These are phyloP conservation scores for Cyclostephanos tholiformis DNA, from an alignment of 108 stramenopile genomes.

Conservation along the genomic window DNA sequence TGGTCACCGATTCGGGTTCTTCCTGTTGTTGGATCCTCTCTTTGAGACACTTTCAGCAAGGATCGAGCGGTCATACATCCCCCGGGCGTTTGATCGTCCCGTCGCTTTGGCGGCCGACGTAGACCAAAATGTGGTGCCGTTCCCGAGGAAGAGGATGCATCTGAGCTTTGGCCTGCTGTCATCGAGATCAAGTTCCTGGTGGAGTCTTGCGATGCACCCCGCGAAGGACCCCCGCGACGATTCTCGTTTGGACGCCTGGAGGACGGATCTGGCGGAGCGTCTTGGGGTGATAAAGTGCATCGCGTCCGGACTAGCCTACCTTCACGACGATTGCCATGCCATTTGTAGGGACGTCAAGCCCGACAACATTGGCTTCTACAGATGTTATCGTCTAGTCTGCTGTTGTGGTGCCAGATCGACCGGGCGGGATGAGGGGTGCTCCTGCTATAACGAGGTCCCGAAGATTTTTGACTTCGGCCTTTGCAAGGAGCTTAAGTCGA, in stretches of 20 bases:
- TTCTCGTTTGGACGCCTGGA: background rate
- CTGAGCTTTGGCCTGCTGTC: background rate
- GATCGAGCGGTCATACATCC: constrained; percentile 15
- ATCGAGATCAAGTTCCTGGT: constrained; percentile 5
- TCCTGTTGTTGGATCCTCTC: constrained; percentile 34
- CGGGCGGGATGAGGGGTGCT: background rate
- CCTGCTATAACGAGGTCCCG: constrained; percentile 27
- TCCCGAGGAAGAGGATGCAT: background rate
- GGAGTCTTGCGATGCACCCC: background rate
- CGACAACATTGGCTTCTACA: constrained; percentile 70
- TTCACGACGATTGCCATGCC: constrained; percentile 35
- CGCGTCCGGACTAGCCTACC: constrained; percentile 27
- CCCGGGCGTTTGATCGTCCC: constrained; percentile 5
- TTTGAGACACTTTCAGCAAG: constrained; percentile 29
- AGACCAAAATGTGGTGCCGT: background rate
- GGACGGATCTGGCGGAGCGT: constrained; percentile 15
- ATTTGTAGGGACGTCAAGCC: constrained; percentile 68
- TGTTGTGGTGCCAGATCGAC: constrained; percentile 5
- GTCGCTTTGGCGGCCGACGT: background rate
- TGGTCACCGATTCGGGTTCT: constrained; percentile 24
- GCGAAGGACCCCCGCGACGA: background rate
- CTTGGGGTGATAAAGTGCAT: constrained; percentile 21
- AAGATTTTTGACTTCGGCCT: constrained; percentile 76
- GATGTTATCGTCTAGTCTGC: constrained; percentile 1
- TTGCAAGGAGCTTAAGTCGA: constrained; percentile 59